These are phyloP conservation scores for Ophiostoma ips DNA, from an alignment of 2,329 filamentous ascomycete genomes.

Conservation along the genomic window DNA sequence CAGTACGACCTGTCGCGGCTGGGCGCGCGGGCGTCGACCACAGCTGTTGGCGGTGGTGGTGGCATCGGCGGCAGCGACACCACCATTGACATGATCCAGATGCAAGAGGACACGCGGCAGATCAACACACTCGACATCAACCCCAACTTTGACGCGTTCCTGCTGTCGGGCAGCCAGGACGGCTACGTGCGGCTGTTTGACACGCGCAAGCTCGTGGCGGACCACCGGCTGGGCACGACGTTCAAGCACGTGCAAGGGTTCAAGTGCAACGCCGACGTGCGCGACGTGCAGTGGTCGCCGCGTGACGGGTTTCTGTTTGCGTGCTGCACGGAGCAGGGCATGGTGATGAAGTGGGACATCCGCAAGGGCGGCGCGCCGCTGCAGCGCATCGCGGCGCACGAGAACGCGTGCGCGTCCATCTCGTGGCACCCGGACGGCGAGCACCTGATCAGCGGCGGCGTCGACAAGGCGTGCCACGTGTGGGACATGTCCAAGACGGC, in stretches of 20 bases:
- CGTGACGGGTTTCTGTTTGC: constrained; percentile 48
- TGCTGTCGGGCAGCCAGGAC: constrained; percentile 51
- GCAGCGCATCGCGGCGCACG: constrained; percentile 46
- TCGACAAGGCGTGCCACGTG: constrained; percentile 47
- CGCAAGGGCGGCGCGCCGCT: constrained; percentile 38
- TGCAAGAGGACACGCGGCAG: constrained; percentile 47
- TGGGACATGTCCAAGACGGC: constrained; percentile 49
- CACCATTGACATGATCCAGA: constrained; percentile 39
- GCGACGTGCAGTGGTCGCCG: constrained; percentile 52
- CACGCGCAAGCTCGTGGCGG: constrained; percentile 28
- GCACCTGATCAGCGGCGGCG: constrained; percentile 49
- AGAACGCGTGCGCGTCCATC: constrained; percentile 44
- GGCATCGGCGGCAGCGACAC: constrained; percentile 22
- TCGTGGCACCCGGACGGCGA: constrained; percentile 55
- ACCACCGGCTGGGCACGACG: constrained; percentile 35
- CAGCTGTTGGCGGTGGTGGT: constrained; percentile 10
- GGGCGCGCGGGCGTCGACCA: constrained; percentile 16
- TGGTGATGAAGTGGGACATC: constrained; percentile 51
- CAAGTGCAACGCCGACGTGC: constrained; percentile 45
- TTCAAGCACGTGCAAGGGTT: constrained; percentile 34
- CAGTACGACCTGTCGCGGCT: constrained; percentile 45
- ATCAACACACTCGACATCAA: constrained; percentile 51
- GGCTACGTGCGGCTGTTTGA: constrained; percentile 50
- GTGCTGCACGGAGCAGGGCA: constrained; percentile 48
- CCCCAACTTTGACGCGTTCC: constrained; percentile 40